These are phyloP conservation scores for Fusarium tanahbumbuense DNA, from an alignment of 2,329 filamentous ascomycete genomes.

Conservation along the genomic window DNA sequence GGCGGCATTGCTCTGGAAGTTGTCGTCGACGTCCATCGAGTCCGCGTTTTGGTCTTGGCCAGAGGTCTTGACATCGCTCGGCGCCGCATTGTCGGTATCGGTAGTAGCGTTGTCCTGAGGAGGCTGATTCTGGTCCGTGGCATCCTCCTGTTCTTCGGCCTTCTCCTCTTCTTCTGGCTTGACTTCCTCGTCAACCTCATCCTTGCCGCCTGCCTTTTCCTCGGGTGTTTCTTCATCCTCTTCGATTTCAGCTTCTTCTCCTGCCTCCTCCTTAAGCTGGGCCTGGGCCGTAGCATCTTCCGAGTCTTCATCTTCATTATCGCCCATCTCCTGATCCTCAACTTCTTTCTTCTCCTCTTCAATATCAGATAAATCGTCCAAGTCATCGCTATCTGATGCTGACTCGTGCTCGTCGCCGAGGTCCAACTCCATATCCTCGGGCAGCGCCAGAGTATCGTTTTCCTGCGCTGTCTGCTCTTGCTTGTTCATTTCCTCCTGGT, in stretches of 20 bases:
- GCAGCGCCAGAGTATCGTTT: constrained; percentile 83
- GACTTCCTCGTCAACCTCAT: constrained; percentile 61
- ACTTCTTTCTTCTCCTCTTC: constrained; percentile 58
- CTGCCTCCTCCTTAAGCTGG: constrained; percentile 53
- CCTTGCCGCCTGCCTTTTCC: constrained; percentile 51
- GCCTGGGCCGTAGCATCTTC: constrained; percentile 53
- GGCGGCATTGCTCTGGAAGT: constrained; percentile 68
- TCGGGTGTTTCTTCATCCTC: constrained; percentile 67
- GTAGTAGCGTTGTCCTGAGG: constrained; percentile 62
- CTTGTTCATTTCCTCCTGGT: constrained; percentile 67
- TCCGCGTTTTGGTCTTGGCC: constrained; percentile 75
- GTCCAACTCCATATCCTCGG: constrained; percentile 88
- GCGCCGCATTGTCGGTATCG: constrained; percentile 70
- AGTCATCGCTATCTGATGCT: constrained; percentile 64
- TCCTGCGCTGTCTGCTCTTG: constrained; percentile 83
- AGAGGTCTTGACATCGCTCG: constrained; percentile 71
- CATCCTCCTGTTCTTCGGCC: constrained; percentile 65
- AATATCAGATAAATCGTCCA: constrained; percentile 68
- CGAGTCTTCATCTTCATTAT: constrained; percentile 51
- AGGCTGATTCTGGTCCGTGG: constrained; percentile 53
- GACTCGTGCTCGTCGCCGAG: constrained; percentile 77
- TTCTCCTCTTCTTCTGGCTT: constrained; percentile 62
- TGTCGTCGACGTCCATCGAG: constrained; percentile 70
- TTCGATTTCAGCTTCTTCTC: constrained; percentile 67
- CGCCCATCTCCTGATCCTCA: constrained; percentile 55